A percentile compares a stretch with the other conserved stretches of the same genome.
Evolutionary conservation across 495 filamentous ascomycete genomes (phyloP).

Genomic region (Thermochaetoides thermophila): DNA sequence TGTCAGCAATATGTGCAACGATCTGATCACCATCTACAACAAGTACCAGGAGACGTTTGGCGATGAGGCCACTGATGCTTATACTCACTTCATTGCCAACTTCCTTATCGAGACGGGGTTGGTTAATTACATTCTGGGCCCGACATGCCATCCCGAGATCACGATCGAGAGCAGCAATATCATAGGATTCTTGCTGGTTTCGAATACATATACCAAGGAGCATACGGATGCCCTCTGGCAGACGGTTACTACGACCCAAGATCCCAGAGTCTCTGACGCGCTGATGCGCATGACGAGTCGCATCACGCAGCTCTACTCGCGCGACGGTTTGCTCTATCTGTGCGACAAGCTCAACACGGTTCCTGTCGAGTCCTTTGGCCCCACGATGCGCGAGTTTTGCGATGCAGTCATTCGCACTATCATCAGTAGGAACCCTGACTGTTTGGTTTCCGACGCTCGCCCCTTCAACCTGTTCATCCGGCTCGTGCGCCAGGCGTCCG

Average conservation of each 20-base stretch:
- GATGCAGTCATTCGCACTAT: conserved; percentile 24
- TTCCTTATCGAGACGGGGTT: conserved; percentile 51
- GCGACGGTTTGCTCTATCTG: conserved; percentile 48
- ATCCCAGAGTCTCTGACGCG: conserved; percentile 70
- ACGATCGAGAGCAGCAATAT: conserved; percentile 71
- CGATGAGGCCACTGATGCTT: conserved; percentile 26
- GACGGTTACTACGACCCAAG: conserved; percentile 65
- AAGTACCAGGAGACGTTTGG: conserved; percentile 26
- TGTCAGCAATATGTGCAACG: conserved; percentile 53
- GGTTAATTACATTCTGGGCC: conserved; percentile 74
- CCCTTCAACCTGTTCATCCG: conserved; percentile 48
- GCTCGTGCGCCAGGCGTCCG: conserved; percentile 50
- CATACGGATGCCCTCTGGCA: conserved; percentile 79
- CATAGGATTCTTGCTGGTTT: conserved; percentile 77
- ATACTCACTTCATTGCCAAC: conserved; percentile 48
- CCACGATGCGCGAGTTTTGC: conserved; percentile 40
- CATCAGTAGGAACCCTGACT: conserved; percentile 9
- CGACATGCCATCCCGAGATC: conserved; percentile 83
- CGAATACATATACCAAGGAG: conserved; percentile 49
- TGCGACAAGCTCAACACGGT: conserved; percentile 57
- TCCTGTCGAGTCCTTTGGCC: conserved; percentile 41
- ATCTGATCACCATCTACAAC: conserved; percentile 49
- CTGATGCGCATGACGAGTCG: conserved; percentile 58
- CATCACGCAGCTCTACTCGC: conserved; percentile 45
- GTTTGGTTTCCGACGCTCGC: conserved; percentile 4